Evolutionary conservation across 2,329 filamentous ascomycete genomes (phyloP).

Genomic region (Epichloe gansuensis): DNA sequence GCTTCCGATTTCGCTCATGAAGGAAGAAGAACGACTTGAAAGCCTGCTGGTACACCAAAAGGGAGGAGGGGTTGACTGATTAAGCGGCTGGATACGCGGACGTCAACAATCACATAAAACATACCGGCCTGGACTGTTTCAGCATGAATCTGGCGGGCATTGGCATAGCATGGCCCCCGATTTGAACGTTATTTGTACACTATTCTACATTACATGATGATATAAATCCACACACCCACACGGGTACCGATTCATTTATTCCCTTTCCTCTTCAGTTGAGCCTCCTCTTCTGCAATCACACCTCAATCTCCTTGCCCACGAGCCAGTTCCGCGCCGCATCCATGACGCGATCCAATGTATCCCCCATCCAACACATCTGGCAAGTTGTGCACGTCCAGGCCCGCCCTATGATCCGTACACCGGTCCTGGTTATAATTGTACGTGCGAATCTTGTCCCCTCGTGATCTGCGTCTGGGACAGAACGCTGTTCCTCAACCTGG

Average conservation of each 20-base stretch:
- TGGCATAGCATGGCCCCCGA: neutral
- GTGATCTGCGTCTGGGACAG: conserved; percentile 73
- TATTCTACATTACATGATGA: neutral
- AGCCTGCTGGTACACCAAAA: too few relatives aligned
- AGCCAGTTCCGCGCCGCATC: conserved; percentile 68
- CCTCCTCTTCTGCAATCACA: conserved; percentile 52
- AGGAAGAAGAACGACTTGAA: too few relatives aligned
- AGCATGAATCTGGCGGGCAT: neutral
- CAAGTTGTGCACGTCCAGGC: conserved; percentile 66
- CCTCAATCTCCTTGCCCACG: conserved; percentile 60
- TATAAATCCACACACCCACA: neutral
- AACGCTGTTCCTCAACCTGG: conserved; percentile 62
- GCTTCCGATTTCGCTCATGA: too few relatives aligned
- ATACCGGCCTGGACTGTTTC: neutral
- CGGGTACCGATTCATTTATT: neutral
- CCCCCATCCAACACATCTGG: conserved; percentile 68
- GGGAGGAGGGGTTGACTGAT: neutral
- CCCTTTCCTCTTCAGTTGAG: conserved; percentile 12
- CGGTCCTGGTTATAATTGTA: conserved; percentile 70
- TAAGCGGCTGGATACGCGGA: neutral
- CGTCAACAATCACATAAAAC: neutral
- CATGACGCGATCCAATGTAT: conserved; percentile 63
- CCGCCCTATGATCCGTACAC: conserved; percentile 81
- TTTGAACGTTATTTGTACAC: neutral
- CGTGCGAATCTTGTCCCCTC: conserved; percentile 84